phyloP scores from a whole-genome alignment of 2,329 filamentous ascomycete species.

The Intubia oerlemansii region DNA sequence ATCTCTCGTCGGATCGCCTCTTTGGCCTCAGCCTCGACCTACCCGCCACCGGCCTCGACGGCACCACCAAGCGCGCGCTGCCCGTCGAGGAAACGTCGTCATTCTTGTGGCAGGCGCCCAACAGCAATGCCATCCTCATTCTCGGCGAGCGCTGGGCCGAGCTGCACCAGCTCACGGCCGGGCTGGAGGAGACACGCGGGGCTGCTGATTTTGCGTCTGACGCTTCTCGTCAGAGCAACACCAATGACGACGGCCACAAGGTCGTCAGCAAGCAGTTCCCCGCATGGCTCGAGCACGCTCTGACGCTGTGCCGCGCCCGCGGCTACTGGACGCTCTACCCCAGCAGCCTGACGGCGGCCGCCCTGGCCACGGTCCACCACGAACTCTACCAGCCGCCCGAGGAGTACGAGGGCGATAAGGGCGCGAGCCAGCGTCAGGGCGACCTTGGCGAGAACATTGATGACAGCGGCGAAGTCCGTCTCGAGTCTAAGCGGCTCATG shows the following conservation, averaged over 20 bases:
- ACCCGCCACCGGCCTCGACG: conserved; percentile 42
- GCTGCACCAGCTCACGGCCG: conserved; percentile 35
- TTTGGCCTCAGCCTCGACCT: conserved; percentile 65
- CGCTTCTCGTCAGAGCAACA: too few relatives aligned
- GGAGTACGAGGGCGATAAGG: conserved; percentile 28
- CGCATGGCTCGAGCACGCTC: conserved; percentile 56
- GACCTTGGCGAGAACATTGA: conserved; percentile 9
- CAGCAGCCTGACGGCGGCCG: conserved; percentile 26
- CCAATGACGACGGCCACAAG: too few relatives aligned
- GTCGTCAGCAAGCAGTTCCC: conserved; percentile 46
- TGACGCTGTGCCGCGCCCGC: conserved; percentile 54
- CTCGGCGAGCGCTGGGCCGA: conserved; percentile 76
- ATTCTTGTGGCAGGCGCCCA: conserved; percentile 73
- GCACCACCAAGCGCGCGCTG: conserved; percentile 27
- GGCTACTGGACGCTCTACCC: conserved; percentile 72
- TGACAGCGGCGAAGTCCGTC: conserved; percentile 10
- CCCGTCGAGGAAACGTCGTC: conserved; percentile 24
- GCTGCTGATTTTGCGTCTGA: too few relatives aligned
- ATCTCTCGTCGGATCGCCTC: conserved; percentile 30
- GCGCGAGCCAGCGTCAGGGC: too few relatives aligned
- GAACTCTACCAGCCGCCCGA: conserved; percentile 57
- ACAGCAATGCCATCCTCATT: conserved; percentile 61
- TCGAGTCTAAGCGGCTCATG: conserved; percentile 25
- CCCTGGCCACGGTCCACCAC: conserved; percentile 53
- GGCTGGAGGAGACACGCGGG: too few relatives aligned